Evolutionary conservation across 805 yeast genomes (phyloP).

Genomic region (Suhomyces emberorum): DNA sequence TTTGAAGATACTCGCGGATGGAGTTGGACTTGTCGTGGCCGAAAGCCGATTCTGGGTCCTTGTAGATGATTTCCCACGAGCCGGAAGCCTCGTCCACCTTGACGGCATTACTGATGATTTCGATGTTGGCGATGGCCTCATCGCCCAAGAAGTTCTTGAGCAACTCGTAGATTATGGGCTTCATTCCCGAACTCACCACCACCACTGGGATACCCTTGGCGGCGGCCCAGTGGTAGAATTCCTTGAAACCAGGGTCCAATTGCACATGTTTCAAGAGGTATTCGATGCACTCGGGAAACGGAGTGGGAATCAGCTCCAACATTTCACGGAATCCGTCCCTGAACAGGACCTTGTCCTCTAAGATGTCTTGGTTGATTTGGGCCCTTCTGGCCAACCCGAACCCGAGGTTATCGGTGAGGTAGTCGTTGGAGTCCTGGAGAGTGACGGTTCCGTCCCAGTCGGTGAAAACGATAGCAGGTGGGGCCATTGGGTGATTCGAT

Average conservation of each 20-base stretch:
- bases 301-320: conserved; percentile 74
- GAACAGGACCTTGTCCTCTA: conserved; percentile 64
- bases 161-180: conserved; percentile 80
- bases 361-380: conserved; percentile 66
- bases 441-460: conserved; percentile 99
- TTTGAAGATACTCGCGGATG: conserved; percentile 49
- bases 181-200: conserved; percentile 92
- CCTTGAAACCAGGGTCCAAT: conserved; percentile 88
- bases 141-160: conserved; percentile 72
- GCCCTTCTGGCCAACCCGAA: conserved; percentile 70
- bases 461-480: conserved; percentile 80
- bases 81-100: conserved; percentile 48
- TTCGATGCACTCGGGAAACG: conserved; percentile 81
- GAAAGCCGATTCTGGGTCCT: conserved; percentile 74
- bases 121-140: conserved; percentile 47
- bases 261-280: conserved; percentile 58
- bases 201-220: conserved; percentile 73
- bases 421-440: conserved; percentile 90
- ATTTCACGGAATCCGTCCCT: conserved; percentile 81
- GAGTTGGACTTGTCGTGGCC: conserved; percentile 95
- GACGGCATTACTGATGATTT: conserved; percentile 68
- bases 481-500: conserved; percentile 12
- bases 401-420: conserved; percentile 83
- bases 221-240: conserved; percentile 76
- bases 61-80: conserved; percentile 80